These are phyloP conservation scores for Colletotrichum viniferum DNA, from an alignment of 2,329 filamentous ascomycete species.

Conservation along the genomic window DNA sequence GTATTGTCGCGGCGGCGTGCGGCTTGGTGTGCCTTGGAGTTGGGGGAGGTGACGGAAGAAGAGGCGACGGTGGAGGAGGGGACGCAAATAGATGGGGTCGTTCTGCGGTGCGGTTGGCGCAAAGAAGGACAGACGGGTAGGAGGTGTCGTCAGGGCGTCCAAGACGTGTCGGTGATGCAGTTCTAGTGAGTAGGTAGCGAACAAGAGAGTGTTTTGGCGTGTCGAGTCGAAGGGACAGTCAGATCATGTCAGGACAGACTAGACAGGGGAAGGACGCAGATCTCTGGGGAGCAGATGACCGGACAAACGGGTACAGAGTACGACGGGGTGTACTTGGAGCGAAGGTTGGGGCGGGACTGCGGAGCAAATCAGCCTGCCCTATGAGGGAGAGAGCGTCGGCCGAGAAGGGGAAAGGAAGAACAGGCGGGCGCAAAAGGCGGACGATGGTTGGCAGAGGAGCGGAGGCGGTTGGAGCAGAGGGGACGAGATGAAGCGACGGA, in stretches of 20 bases:
- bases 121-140: background rate
- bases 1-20: background rate
- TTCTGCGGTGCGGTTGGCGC: background rate
- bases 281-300: slow-evolving; percentile 15
- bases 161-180: background rate
- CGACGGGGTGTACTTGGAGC: background rate
- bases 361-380: background rate
- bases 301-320: background rate
- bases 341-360: background rate
- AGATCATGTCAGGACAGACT: background rate
- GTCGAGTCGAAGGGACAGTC: background rate
- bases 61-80: background rate
- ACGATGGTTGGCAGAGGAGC: background rate
- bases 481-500: slow-evolving; percentile 12
- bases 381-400: background rate
- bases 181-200: background rate
- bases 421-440: slow-evolving; percentile 3
- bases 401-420: slow-evolving; percentile 14
- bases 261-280: slow-evolving; percentile 9
- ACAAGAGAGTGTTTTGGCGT: background rate
- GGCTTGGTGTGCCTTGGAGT: background rate
- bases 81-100: background rate
- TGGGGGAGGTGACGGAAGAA: background rate
- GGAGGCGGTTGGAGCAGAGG: background rate
- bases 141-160: background rate